These are phyloP conservation scores for Penicillium olsonii DNA, from an alignment of 2,329 filamentous ascomycete species.

Conservation along the genomic window DNA sequence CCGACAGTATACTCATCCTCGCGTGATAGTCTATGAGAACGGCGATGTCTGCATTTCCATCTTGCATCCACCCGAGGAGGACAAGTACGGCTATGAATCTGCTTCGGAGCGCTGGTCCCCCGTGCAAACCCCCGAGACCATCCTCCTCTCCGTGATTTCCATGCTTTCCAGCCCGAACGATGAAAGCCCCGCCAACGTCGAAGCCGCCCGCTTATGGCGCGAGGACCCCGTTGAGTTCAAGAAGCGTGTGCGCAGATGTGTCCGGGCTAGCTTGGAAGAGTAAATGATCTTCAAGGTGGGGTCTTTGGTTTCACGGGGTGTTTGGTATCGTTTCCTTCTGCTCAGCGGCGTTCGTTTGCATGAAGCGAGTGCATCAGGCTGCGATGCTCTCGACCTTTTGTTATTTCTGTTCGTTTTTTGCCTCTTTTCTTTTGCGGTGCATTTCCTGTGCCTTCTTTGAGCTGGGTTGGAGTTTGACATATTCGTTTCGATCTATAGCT, in stretches of 20 bases:
- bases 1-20: not conserved
- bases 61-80: slow-evolving; percentile 90
- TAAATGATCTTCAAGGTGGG: not conserved
- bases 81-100: slow-evolving; percentile 89
- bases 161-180: slow-evolving; percentile 92
- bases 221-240: slow-evolving; percentile 79
- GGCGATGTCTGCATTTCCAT: slow-evolving; percentile 97
- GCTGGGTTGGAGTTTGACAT: slow-evolving; percentile 10
- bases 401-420: not conserved
- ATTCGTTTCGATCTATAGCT: not conserved
- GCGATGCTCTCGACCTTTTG: slow-evolving; percentile 3
- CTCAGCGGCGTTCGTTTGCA: slow-evolving; percentile 8
- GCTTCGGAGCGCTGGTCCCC: slow-evolving; percentile 91
- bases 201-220: slow-evolving; percentile 85
- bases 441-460: slow-evolving; percentile 10
- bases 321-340: not conserved
- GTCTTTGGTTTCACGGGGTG: not conserved
- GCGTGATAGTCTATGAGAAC: slow-evolving; percentile 67
- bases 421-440: slow-evolving; percentile 2
- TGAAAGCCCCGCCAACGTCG: slow-evolving; percentile 92
- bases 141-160: slow-evolving; percentile 87
- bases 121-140: slow-evolving; percentile 93
- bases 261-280: slow-evolving; percentile 75
- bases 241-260: slow-evolving; percentile 73
- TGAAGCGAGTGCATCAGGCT: slow-evolving; percentile 15